phyloP scores from a whole-genome alignment of 768 basidiomycete species.

The Punctularia strigosozonata region DNA sequence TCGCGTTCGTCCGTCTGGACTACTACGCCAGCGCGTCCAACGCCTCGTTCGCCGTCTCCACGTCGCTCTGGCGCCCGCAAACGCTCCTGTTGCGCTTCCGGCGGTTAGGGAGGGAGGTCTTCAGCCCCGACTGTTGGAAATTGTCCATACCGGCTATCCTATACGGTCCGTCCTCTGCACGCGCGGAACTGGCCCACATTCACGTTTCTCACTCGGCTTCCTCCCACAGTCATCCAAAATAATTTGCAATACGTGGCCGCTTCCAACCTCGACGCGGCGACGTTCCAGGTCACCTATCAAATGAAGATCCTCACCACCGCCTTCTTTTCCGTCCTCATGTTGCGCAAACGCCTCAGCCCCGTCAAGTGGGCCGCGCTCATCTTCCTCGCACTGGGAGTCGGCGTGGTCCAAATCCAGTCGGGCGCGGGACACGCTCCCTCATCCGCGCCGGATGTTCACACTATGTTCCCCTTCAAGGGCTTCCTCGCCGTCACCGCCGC shows the following conservation, averaged over 20 bases:
- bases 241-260: conserved; percentile 93
- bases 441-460: conserved; percentile 17
- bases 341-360: conserved; percentile 61
- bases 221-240: conserved; percentile 68
- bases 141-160: conserved; percentile 93
- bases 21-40: conserved; percentile 17
- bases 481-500: conserved; percentile 85
- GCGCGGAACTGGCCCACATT: neutral
- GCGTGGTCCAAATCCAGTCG: conserved; percentile 51
- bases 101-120: conserved; percentile 55
- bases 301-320: conserved; percentile 97
- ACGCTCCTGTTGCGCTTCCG: conserved; percentile 35
- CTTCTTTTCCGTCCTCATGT: conserved; percentile 72
- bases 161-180: conserved; percentile 40
- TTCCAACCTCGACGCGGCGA: conserved; percentile 87
- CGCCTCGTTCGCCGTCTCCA: conserved; percentile 11
- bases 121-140: conserved; percentile 94
- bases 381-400: conserved; percentile 81
- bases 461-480: conserved; percentile 76
- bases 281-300: conserved; percentile 94
- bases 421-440: conserved; percentile 10
- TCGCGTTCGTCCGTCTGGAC: conserved; percentile 66
- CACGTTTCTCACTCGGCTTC: conserved; percentile 5
- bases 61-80: conserved; percentile 22
- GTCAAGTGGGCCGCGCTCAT: conserved; percentile 79